Evolutionary conservation across 352 stramenopile genomes (phyloP), one percentile per base, ranked within the genome.

Genomic region (Plasmopara viticola): DNA sequence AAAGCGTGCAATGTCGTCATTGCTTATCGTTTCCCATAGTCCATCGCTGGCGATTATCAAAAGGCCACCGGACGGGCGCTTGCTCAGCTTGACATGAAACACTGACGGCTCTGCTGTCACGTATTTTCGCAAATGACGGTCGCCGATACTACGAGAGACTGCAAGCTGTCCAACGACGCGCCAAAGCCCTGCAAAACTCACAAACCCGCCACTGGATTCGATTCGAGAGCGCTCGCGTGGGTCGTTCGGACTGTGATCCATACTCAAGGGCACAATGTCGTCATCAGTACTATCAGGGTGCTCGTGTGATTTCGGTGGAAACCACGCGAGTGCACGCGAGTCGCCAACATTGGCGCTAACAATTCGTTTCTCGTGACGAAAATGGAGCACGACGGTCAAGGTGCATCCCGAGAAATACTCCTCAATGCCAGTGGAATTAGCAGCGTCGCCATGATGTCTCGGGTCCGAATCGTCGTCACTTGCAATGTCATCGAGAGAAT

Each of bases 91-190:
- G 6, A 58, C 10, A 44, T 77, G 65, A 58, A 85, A 63, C 20
- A 97, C 71, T 39, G 86, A 75, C 14, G 93, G 93, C 44, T 87
- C 74, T 10, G 78, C 75, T 33, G 75, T 95, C 30, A 97, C 70
- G 52, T 84, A 87, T 20, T 79, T 63, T 20, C 84, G 74, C 37
- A 98, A 60, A 60, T 90, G 74, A 8, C 75, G 72, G 68, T 98
- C 94, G 28, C 94, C 94, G 25, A 98, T 72, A 54, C 87, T 95
- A 15, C 94, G 72, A 8, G 90, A 96, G 29, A 98, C 86, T 33
- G 90, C 91, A 17, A 98, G 74, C 44, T 86, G 83, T 12, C 90
- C 90, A 55, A 96, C 90, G 2, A 97, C 89, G 63, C 90, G 65
- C 76, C 79, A 87, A 15, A 90, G 67, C 10, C 84, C 84, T 15